Base-by-base conservation (phyloP, 768 basidiomycete genomes). In the Termitomyces sp. region DNA sequence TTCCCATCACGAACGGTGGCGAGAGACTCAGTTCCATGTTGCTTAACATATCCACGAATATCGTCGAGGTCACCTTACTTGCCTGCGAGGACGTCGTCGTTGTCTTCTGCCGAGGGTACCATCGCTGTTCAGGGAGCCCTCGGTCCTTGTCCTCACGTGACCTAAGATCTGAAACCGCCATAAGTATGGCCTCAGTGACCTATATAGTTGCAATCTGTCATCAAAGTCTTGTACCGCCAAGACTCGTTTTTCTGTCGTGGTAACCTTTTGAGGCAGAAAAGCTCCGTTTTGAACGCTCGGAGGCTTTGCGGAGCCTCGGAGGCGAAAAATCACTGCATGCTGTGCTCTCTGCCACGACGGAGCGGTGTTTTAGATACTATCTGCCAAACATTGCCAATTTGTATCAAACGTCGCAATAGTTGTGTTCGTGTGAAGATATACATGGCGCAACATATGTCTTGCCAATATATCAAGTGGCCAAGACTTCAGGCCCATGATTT, bases 11-110 rank as follows among this genome's bases (percentile, higher is more conserved):
- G 81, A 13, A 85, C 72, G 40, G 70, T 68, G 41, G 72, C 71
- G 13, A 92, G 73, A 0, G 79, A 58, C 5, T 74, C 74, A 1
- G 73, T 58, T 10, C 89, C 86, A 69, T 85, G 88, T 40, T 76
- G 74, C 23, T 79, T 70, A 30, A 90, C 74, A 63, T 90, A 95
- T 3, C 75, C 74, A 48, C 86, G 78, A 41, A 93, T 78, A 64
- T 95, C 91, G 50, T 89, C 84, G 57, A 93, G 73, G 63, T 96
- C 94, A 43, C 95, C 95, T 71, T 93, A 96, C 70, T 95, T 84
- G 70, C 89, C 89, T 23, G 89, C 81, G 13, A 98, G 76, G 51
- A 95, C 70, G 3, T 96, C 91, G 46, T 91, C 84, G 35, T 73
- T 74, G 26, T 89, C 82, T 51, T 87, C 84, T 50, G 75, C 72